Percentiles rank a stretch among this genome's conserved stretches.
phyloP scores from a whole-genome alignment of 2,329 filamentous ascomycete genomes.

The Cordyceps pruinosa region DNA sequence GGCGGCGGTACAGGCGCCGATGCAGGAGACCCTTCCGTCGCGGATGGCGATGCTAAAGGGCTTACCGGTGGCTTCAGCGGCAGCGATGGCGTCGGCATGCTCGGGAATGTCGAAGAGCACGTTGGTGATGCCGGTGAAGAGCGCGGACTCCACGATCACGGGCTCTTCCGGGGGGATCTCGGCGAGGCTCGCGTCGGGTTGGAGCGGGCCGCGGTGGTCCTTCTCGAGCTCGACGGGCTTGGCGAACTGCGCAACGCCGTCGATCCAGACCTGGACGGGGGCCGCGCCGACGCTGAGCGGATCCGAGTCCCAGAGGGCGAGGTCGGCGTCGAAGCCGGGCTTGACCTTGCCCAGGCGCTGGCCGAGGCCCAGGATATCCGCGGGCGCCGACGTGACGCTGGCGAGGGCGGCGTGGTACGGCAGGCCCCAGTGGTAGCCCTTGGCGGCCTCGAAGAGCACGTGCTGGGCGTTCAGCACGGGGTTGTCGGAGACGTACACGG shows the following conservation, averaged over 20 bases:
- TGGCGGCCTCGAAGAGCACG: constrained; percentile 58
- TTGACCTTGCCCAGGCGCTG: constrained; percentile 55
- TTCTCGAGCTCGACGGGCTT: constrained; percentile 49
- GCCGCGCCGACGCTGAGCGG: constrained; percentile 53
- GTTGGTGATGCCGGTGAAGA: constrained; percentile 39
- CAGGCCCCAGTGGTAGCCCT: constrained; percentile 52
- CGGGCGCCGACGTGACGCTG: constrained; percentile 51
- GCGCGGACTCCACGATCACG: constrained; percentile 29
- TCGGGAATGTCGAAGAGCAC: constrained; percentile 13
- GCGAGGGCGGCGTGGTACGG: constrained; percentile 54
- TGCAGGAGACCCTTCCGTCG: constrained; percentile 48
- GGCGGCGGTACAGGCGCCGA: constrained; percentile 44
- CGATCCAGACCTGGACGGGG: constrained; percentile 57
- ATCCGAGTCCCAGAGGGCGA: constrained; percentile 58
- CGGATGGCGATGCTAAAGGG: constrained; percentile 44
- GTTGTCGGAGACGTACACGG: constrained; percentile 65
- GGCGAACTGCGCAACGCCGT: constrained; percentile 51
- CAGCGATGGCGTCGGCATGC: constrained; percentile 14
- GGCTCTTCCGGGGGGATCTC: constrained; percentile 34
- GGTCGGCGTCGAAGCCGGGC: constrained; percentile 53
- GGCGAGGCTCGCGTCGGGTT: constrained; percentile 34
- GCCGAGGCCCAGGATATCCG: constrained; percentile 50
- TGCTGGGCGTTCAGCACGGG: constrained; percentile 64
- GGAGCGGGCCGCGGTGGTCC: constrained; percentile 32
- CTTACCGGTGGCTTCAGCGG: constrained; percentile 12